These are phyloP conservation scores for Neoarthrinium moseri DNA, from an alignment of 2,329 filamentous ascomycete species.

Conservation along the genomic window DNA sequence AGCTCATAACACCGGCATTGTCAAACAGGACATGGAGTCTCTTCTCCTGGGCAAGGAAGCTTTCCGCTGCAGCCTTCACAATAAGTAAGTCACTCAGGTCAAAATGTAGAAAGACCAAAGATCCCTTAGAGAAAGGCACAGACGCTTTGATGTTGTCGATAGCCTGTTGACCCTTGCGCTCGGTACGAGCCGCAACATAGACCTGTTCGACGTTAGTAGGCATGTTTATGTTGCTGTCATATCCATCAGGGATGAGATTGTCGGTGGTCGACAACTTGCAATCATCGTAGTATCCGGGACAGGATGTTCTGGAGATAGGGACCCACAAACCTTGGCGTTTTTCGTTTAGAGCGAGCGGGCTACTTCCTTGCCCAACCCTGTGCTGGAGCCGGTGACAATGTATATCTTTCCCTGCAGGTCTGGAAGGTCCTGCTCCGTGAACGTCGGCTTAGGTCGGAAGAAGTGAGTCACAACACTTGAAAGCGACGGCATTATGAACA, in stretches of 20 bases:
- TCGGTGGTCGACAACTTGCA: too few relatives aligned
- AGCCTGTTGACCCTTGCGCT: slow-evolving; percentile 33
- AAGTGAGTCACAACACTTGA: too few relatives aligned
- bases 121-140: slow-evolving; percentile 26
- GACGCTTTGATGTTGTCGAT: slow-evolving; percentile 35
- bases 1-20: slow-evolving; percentile 37
- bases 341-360: slow-evolving; percentile 36
- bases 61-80: slow-evolving; percentile 33
- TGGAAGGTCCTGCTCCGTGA: slow-evolving; percentile 16
- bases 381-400: slow-evolving; percentile 13
- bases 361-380: slow-evolving; percentile 38
- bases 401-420: slow-evolving; percentile 14
- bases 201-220: too few relatives aligned
- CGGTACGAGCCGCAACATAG: slow-evolving; percentile 40
- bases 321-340: slow-evolving; percentile 40
- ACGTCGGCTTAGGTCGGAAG: not conserved
- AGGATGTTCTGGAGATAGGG: too few relatives aligned
- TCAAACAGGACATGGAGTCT: slow-evolving; percentile 39
- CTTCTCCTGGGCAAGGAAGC: slow-evolving; percentile 32
- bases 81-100: slow-evolving; percentile 37
- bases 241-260: too few relatives aligned
- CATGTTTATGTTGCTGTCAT: too few relatives aligned
- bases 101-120: slow-evolving; percentile 33
- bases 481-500: too few relatives aligned
- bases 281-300: too few relatives aligned